Evolutionary conservation across 805 yeast species (phyloP).

Genomic region (Spathaspora gorwiae): DNA sequence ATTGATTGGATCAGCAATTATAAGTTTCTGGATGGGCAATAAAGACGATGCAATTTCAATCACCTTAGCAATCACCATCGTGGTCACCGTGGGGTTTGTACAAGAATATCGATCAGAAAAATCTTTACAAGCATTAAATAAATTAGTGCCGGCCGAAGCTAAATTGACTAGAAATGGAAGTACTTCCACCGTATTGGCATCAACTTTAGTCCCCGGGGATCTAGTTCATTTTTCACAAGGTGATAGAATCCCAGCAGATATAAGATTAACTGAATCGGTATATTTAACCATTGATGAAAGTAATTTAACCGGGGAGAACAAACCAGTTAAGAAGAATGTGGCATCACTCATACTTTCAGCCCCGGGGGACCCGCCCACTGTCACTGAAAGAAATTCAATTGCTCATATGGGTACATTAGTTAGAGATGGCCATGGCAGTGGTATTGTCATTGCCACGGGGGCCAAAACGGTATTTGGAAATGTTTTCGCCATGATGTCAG

Average conservation of each 20-base stretch:
- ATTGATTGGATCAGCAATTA: constrained; percentile 82
- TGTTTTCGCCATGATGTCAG: constrained; percentile 92
- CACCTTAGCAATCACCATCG: constrained; percentile 86
- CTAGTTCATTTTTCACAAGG: constrained; percentile 86
- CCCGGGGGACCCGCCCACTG: constrained; percentile 15
- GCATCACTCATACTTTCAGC: constrained; percentile 12
- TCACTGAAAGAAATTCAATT: constrained; percentile 68
- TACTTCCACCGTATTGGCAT: constrained; percentile 78
- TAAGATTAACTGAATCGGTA: constrained; percentile 72
- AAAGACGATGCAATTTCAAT: constrained; percentile 93
- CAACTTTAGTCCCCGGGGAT: constrained; percentile 92
- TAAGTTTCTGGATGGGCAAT: constrained; percentile 92
- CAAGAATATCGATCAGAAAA: constrained; percentile 96
- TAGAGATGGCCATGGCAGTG: constrained; percentile 92
- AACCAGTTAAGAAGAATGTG: constrained; percentile 68
- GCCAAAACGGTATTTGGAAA: constrained; percentile 87
- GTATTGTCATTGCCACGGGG: constrained; percentile 90
- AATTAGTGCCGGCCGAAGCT: constrained; percentile 94
- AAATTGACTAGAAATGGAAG: constrained; percentile 81
- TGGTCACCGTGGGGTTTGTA: constrained; percentile 93
- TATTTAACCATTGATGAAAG: constrained; percentile 88
- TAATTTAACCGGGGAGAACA: constrained; percentile 91
- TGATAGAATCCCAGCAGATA: constrained; percentile 94
- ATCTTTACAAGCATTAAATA: constrained; percentile 86
- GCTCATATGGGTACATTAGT: constrained; percentile 98